Percentiles rank a stretch among this genome's conserved stretches.
phyloP scores from a whole-genome alignment of 2,329 filamentous ascomycete species.

The Apiospora phragmitis region DNA sequence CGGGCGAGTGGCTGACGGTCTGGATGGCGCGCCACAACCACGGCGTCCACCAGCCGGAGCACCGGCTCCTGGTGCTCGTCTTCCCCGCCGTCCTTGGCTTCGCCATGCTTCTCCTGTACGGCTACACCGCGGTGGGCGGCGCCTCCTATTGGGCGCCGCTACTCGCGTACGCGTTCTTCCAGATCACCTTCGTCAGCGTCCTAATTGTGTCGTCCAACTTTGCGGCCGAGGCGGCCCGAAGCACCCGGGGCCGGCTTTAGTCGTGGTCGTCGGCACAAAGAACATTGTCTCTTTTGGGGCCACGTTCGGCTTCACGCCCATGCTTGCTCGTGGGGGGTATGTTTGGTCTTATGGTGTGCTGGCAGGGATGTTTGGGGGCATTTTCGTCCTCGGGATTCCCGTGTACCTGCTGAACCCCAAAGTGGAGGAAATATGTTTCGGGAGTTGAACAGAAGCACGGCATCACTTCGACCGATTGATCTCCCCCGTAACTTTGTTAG shows the following conservation, averaged over 20 bases:
- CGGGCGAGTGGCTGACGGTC: conserved; percentile 20
- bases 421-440: conserved; percentile 6
- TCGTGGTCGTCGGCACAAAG: conserved; percentile 34
- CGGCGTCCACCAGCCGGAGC: conserved; percentile 24
- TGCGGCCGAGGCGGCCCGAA: conserved; percentile 34
- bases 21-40: conserved; percentile 22
- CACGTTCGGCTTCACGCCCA: conserved; percentile 31
- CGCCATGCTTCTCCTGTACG: conserved; percentile 20
- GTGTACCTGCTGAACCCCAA: conserved; percentile 24
- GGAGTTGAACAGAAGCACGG: not conserved
- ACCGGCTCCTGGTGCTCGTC: conserved; percentile 20
- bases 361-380: conserved; percentile 19
- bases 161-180: conserved; percentile 31
- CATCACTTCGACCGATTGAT: not conserved
- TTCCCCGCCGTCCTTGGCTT: conserved; percentile 19
- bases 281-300: conserved; percentile 36
- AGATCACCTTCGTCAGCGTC: conserved; percentile 29
- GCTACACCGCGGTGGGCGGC: not conserved
- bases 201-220: conserved; percentile 33
- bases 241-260: conserved; percentile 34
- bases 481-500: not conserved
- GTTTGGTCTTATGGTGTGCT: conserved; percentile 21
- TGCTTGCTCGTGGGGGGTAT: conserved; percentile 26
- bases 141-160: conserved; percentile 21
- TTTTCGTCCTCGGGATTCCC: conserved; percentile 23